Conservation (phyloP, 169 alveolate species). For the Eimeria falciformis region DNA sequence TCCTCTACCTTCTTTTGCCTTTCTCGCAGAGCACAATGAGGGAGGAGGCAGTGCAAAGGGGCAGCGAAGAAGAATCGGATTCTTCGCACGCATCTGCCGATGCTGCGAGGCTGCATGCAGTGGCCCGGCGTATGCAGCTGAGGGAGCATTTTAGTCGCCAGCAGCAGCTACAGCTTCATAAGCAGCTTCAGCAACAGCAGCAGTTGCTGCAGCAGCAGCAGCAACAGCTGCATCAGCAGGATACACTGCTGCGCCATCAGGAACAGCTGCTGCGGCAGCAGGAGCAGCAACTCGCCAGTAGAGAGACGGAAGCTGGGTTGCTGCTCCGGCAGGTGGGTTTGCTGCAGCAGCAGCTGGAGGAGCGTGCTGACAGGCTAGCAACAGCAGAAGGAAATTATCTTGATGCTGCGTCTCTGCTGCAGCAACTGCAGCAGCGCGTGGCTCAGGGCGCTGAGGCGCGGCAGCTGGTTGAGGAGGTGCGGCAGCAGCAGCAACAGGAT, state of each 20-base stretch:
- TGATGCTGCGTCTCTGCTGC: conserved; percentile 47
- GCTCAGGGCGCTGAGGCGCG: conserved; percentile 67
- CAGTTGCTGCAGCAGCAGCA: conserved; percentile 73
- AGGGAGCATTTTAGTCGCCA: conserved; percentile 59
- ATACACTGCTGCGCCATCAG: conserved; percentile 61
- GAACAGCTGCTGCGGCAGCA: conserved; percentile 68
- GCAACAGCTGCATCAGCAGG: conserved; percentile 72
- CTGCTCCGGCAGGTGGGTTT: conserved; percentile 61
- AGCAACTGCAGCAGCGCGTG: conserved; percentile 64
- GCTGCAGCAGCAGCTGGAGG: conserved; percentile 71
- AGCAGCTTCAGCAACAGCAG: conserved; percentile 71
- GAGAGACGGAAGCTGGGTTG: conserved; percentile 56
- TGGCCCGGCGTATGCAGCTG: conserved; percentile 71
- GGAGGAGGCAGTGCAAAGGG: conserved; percentile 47
- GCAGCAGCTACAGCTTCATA: conserved; percentile 68
- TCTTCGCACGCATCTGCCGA: conserved; percentile 66
- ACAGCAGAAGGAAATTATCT: conserved; percentile 69
- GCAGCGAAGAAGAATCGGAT: conserved; percentile 59
- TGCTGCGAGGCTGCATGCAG: conserved; percentile 72
- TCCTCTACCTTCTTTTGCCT: no score
- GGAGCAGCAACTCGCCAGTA: conserved; percentile 65
- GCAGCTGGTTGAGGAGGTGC: conserved; percentile 55
- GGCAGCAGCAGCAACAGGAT: conserved; percentile 69
- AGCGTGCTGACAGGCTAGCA: conserved; percentile 62
- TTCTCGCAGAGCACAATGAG: conserved; percentile 46